Base-by-base conservation (phyloP, 768 basidiomycete genomes). In the Cantharellus cinnabarinus region DNA sequence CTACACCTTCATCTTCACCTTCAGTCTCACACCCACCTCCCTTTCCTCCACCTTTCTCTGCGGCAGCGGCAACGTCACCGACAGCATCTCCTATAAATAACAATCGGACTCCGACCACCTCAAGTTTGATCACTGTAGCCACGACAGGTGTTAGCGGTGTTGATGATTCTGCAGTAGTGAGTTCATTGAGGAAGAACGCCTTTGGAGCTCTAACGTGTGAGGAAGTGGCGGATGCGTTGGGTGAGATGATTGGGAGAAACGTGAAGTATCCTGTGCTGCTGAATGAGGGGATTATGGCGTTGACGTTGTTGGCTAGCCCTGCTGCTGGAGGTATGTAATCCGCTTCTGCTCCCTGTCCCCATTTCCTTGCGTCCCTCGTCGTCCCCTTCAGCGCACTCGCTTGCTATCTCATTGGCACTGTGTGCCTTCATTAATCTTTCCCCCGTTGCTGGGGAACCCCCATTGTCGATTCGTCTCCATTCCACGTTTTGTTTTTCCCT, bases 271-370 rank as follows among this genome's bases (percentile, higher is more conserved):
- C 87, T 1, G 74, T 89, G 44, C 74, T 98, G 40, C 77, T 95
- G 58, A 94, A 90, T 64, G 94, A 98, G 68, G 87, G 83, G 2
- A 74, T 93, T 29, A 79, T 95, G 50, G 86, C 87, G 3, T 70
- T 94, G 61, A 86, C 82, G 48, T 68, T 97, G 56, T 69, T 97
- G 60, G 80, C 80, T 58, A 80, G 81, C 5, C 76, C 80, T 44
- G 73, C 73, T 37, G 69, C 73, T 53, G 86, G 83, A 61, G 80
- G 89, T 85, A 69, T 62, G 79, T 69, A 34, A 57, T 14, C 14
- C 15, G 29, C 52, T 7, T 63, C 53, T 52, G 51, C 48, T 48
- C 10, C 10, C 29, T 29, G 10, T 48, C 44, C 29, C 44, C 29
- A 10, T 48, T 29, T 1, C 10, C 29, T 48, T 48, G 10, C 29